Base-by-base conservation (phyloP, 176 grass and related monocot genomes). In the Saccharum officinarum region DNA sequence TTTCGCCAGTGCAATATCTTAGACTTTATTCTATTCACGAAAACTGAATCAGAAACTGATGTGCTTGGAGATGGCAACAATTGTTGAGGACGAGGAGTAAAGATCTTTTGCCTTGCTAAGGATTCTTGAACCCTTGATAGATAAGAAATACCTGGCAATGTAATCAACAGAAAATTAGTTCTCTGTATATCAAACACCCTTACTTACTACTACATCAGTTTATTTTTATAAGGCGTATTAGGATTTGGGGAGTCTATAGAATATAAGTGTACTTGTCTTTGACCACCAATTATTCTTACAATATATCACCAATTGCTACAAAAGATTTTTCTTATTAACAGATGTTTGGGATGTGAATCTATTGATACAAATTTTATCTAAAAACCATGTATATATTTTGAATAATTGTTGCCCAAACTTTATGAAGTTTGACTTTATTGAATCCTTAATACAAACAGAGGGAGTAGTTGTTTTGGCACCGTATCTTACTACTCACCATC, bases 91-190 rank as follows among this genome's bases (percentile, higher is more conserved):
- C 68, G 37, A 86, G 83, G 86, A 25, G 46, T 84, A 64, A 77
- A 44, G 33, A 83, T 82, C 83, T 82, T 92, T 89, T 89, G 16
- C 89, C 85, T 93, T 65, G 88, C 89, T 7, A 87, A 75, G 37
- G 93, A 98, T 87, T 98, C 96, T 94, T 98, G 96, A 39, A 91
- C 93, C 85, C 96, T 93, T 71, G 96, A 98, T 82, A 95, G 61
- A 83, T 98, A 98, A 75, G 96, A 98, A 78, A 98, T 90, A 71
- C 96, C 96, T 95, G 86, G 14, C 63, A 87, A 90, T 74, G 70
- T 67, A 71, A 34, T 73, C 36, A 89, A 79, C 30, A 47, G 20
- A 67, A 39, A 83, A 83, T 55, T 39, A 86, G 25, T 15, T 9
- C 17, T 26, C 8, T 83, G 69, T 66, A 46, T 18, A 88, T 67